phyloP scores from a whole-genome alignment of 768 basidiomycete genomes.

The Panus rudis region DNA sequence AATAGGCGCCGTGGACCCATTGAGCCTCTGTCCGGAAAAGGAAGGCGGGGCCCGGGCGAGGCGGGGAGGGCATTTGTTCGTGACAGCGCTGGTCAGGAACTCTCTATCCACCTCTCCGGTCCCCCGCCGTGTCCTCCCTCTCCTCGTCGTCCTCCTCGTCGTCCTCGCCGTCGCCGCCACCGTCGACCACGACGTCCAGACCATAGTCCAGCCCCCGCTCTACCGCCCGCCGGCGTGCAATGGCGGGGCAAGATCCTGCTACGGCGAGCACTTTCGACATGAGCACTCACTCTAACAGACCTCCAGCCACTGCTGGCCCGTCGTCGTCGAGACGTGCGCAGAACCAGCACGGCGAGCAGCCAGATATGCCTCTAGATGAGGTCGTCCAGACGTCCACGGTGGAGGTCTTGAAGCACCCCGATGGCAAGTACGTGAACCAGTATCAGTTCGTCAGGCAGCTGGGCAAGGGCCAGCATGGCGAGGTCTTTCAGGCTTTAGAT shows the following conservation, averaged over 20 bases:
- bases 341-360: neutral
- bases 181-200: conserved; percentile 5
- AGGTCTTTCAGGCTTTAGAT: conserved; percentile 71
- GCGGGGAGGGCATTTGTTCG: no score
- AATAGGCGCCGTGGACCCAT: no score
- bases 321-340: neutral
- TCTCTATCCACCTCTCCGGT: no score
- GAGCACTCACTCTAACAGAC: neutral
- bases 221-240: no score
- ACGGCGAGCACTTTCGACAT: no score
- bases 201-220: neutral
- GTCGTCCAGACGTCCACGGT: conserved; percentile 46
- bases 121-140: neutral
- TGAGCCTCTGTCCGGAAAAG: no score
- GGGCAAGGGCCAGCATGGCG: conserved; percentile 86
- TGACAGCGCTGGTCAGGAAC: no score
- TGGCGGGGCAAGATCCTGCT: no score
- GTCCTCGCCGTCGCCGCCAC: neutral
- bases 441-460: conserved; percentile 72
- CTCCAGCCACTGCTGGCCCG: neutral
- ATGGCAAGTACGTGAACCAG: conserved; percentile 67
- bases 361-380: conserved; percentile 29
- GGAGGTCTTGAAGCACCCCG: conserved; percentile 29
- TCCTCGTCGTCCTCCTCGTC: neutral
- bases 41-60: no score